Evolutionary conservation across 352 stramenopile species (phyloP), one percentile per base, ranked within the genome.

Genomic region (Phytopythium delawarense): DNA sequence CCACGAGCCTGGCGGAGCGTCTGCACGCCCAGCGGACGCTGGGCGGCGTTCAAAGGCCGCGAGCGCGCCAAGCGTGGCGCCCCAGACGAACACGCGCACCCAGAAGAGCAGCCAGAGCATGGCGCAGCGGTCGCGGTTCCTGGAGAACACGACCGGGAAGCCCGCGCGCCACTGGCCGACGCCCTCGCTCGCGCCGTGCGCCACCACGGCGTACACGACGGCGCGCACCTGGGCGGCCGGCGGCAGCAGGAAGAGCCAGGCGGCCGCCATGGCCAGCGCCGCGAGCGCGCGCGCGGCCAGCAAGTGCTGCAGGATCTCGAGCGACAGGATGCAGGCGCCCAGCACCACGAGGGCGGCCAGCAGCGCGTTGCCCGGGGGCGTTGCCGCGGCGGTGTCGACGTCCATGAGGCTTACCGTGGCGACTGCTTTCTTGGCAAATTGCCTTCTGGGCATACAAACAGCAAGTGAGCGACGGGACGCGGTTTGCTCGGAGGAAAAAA

Each of bases 71-170:
- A 89, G 56, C 2, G 79, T 76, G 4, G 79, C 67, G 15, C 74
- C 78, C 79, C 79, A 88, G n/a, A 83, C 71, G 64, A 88, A 84
- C 42, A 91, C 75, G 11, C 79, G 77, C 50, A 79, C 68, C 74
- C 76, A 85, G 57, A 88, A 85, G 0, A 87, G 61, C 56, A 79
- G 59, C 70, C 67, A 84, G 7, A 80, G 64, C 60, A 81, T 74
- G 30, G 85, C 57, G 60, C 71, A 70, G 20, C 59, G 70, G 52
- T 81, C 66, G 25, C 69, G 74, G 0, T 53, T 51, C 18, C 49
- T 63, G 49, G 75, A 65, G 53, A 76, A 71, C 16, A 81, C 63
- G 32, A 63, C 68, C 15, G 76, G 65, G 52, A 77, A 83, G n/a
- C 62, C 64, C 18, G 56, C 65, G 9, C 65, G 61, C 69, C 70